Percentiles rank a stretch among this genome's conserved stretches.
Conservation (phyloP, 2,329 filamentous ascomycete genomes). For the Pseudogymnoascus sp. region DNA sequence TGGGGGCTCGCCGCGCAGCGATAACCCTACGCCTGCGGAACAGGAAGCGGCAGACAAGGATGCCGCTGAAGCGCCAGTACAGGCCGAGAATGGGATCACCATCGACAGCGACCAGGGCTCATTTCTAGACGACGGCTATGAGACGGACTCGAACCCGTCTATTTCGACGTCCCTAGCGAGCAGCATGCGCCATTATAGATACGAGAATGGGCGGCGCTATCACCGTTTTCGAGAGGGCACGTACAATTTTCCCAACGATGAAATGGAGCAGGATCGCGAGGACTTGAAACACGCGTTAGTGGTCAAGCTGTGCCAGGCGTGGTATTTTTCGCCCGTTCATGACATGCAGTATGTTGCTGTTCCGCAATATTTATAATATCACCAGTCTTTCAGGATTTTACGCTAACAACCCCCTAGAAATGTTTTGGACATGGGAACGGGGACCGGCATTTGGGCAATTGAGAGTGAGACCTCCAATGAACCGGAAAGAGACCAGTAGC, state of each 20-base stretch:
- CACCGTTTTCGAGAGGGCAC: constrained; percentile 47
- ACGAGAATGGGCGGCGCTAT: constrained; percentile 53
- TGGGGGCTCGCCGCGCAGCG: not conserved
- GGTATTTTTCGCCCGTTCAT: constrained; percentile 26
- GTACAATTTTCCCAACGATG: constrained; percentile 55
- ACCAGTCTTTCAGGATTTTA: not conserved
- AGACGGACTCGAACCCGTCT: constrained; percentile 22
- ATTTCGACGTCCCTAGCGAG: constrained; percentile 23
- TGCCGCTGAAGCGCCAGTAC: constrained; percentile 22
- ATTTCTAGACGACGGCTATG: constrained; percentile 25
- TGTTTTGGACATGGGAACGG: constrained; percentile 51
- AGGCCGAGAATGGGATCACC: constrained; percentile 25
- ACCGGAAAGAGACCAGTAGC: not conserved
- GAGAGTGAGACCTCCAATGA: constrained; percentile 33
- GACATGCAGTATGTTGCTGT: constrained; percentile 48
- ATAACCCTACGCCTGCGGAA: not conserved
- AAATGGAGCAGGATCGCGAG: constrained; percentile 50
- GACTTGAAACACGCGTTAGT: constrained; percentile 47
- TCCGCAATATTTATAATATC: constrained; percentile 31
- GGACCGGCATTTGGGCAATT: constrained; percentile 54
- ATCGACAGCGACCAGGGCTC: constrained; percentile 16
- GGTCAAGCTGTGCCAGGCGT: constrained; percentile 30
- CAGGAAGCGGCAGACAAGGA: constrained; percentile 13
- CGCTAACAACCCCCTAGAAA: constrained; percentile 28
- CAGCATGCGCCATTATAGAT: constrained; percentile 43